Conservation (phyloP, 495 filamentous ascomycete species). For the Penicillium daleae region DNA sequence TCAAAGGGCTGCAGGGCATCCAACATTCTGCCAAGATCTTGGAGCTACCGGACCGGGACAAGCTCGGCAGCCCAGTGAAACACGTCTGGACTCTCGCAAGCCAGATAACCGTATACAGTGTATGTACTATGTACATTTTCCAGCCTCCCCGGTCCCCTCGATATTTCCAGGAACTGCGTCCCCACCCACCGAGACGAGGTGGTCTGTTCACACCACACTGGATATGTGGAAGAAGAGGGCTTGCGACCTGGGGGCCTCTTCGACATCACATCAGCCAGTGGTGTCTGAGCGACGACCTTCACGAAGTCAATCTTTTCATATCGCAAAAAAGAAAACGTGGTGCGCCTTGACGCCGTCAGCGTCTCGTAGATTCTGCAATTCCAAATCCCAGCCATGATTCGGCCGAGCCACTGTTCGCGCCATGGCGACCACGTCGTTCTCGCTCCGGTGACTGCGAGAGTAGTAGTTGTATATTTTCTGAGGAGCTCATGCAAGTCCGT, state of each 20-base stretch:
- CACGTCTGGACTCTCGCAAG: conserved; percentile 9
- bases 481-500: conserved; percentile 12
- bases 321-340: conserved; percentile 6
- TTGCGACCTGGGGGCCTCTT: conserved; percentile 20
- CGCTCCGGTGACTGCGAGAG: conserved; percentile 3
- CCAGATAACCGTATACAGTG: conserved; percentile 10
- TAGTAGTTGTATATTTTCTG: conserved; percentile 7
- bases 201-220: conserved; percentile 17
- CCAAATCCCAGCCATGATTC: conserved; percentile 12
- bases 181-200: conserved; percentile 18
- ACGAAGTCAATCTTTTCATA: conserved; percentile 15
- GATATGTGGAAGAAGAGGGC: conserved; percentile 13
- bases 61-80: conserved; percentile 16
- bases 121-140: no score
- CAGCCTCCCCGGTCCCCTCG: conserved; percentile 1
- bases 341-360: conserved; percentile 6
- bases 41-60: conserved; percentile 17
- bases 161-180: conserved; percentile 11
- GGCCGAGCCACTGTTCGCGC: conserved; percentile 8
- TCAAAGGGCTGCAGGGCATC: conserved; percentile 27
- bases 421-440: conserved; percentile 12
- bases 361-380: conserved; percentile 6
- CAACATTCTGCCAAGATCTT: conserved; percentile 19
- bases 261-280: conserved; percentile 11
- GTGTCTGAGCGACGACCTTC: conserved; percentile 7